Percentiles rank a stretch among this genome's conserved stretches.
These are phyloP conservation scores for Aspergillus sp. DNA, from an alignment of 2,329 filamentous ascomycete genomes.

Conservation along the genomic window DNA sequence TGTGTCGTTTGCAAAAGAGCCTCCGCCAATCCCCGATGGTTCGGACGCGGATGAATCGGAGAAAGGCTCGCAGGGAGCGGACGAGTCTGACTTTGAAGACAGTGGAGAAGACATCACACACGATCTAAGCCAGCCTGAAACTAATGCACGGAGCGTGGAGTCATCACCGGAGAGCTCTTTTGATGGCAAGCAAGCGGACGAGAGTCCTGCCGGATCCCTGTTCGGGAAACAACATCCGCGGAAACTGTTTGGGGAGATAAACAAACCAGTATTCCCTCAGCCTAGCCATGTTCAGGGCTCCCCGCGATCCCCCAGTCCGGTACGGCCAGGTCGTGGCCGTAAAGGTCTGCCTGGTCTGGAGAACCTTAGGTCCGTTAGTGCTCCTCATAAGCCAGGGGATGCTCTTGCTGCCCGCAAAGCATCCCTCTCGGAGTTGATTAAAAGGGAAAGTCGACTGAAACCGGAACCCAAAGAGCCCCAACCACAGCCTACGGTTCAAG, in stretches of 20 bases:
- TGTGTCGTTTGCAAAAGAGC: slow-evolving; percentile 25
- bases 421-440: slow-evolving; percentile 39
- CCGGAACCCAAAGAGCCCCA: slow-evolving; percentile 33
- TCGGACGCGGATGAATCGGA: slow-evolving; percentile 42
- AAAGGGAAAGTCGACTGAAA: slow-evolving; percentile 32
- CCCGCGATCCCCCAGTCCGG: slow-evolving; percentile 53
- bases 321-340: slow-evolving; percentile 36
- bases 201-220: slow-evolving; percentile 44
- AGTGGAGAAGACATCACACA: slow-evolving; percentile 53
- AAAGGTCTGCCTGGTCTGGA: slow-evolving; percentile 38
- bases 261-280: slow-evolving; percentile 43
- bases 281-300: slow-evolving; percentile 37
- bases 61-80: slow-evolving; percentile 38
- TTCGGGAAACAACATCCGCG: slow-evolving; percentile 37
- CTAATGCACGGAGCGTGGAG: slow-evolving; percentile 41
- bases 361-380: slow-evolving; percentile 42
- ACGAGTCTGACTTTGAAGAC: slow-evolving; percentile 50
- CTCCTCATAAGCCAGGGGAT: slow-evolving; percentile 42
- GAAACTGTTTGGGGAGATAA: slow-evolving; percentile 51
- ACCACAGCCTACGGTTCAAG: slow-evolving; percentile 36
- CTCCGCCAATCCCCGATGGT: slow-evolving; percentile 39
- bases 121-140: slow-evolving; percentile 39
- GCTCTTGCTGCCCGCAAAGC: slow-evolving; percentile 47
- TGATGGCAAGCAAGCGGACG: slow-evolving; percentile 37
- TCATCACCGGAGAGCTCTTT: slow-evolving; percentile 52